Percentiles rank a stretch among this genome's conserved stretches.
phyloP scores from a whole-genome alignment of 2,329 filamentous ascomycete species.

The Talaromyces verruculosus region DNA sequence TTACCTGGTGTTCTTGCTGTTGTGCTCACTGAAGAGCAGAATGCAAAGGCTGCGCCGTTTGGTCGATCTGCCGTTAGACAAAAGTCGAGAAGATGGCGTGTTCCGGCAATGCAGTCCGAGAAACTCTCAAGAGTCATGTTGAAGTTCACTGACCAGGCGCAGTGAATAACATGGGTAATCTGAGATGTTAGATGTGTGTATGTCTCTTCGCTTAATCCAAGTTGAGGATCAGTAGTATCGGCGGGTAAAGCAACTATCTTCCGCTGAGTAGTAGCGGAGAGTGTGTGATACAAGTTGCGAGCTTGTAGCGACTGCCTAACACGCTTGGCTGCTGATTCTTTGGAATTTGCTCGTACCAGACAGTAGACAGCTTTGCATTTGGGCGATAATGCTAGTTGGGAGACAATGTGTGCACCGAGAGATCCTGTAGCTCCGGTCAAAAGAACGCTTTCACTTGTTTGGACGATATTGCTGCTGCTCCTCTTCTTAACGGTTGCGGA shows the following conservation, averaged over 20 bases:
- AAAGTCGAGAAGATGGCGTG: slow-evolving; percentile 47
- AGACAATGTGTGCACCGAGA: not conserved
- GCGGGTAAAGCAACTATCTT: not conserved
- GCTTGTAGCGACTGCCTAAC: not conserved
- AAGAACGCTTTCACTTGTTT: not conserved
- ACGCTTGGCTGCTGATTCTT: not conserved
- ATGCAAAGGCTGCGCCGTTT: slow-evolving; percentile 46
- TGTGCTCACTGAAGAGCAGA: slow-evolving; percentile 53
- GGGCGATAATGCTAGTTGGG: not conserved
- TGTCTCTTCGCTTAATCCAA: not conserved
- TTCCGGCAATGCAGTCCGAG: slow-evolving; percentile 51
- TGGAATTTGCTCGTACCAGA: not conserved
- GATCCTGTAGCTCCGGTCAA: not conserved
- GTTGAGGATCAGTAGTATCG: not conserved
- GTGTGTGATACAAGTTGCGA: not conserved
- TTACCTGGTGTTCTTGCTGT: slow-evolving; percentile 37
- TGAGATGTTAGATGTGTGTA: slow-evolving; percentile 40
- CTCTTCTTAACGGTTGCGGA: not conserved
- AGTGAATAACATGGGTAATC: slow-evolving; percentile 59
- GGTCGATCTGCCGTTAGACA: slow-evolving; percentile 31
- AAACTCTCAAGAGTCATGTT: slow-evolving; percentile 58
- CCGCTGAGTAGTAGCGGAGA: not conserved
- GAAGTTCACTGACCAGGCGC: slow-evolving; percentile 68
- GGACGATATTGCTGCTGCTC: not conserved
- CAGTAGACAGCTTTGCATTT: not conserved